Base-by-base conservation (phyloP, 139 green algal species). In the Chlorella sp. region DNA sequence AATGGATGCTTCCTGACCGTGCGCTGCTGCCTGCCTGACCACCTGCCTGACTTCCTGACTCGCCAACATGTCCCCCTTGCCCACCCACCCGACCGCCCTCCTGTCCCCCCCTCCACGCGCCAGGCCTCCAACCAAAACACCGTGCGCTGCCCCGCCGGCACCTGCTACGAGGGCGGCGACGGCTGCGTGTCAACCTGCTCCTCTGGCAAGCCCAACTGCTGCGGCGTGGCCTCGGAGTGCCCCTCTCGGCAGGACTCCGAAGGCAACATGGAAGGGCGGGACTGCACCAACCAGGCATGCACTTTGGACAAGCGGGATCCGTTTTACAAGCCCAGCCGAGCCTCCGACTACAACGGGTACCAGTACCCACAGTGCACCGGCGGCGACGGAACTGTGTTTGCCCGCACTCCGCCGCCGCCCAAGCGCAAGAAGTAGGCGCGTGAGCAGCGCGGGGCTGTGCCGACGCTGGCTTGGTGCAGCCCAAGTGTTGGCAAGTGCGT, bases 121-220 rank as follows among this genome's bases (percentile, higher is more conserved):
- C n/a, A 81, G 75, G 32, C 34, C 11, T 53, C 36, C 34, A 81
- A 42, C 14, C 36, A 48, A 14, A 30, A 42, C 48, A 85, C 80
- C 30, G 48, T 68, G 30, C 80, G 84, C 84, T 85, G 73, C 84
- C 73, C 84, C 28, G n/a, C 71, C 1, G 84, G 71, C 53, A 81
- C 73, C 57, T 81, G 84, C 57, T 64, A 26, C 57, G 42, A 18
- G 24, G 37, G 83, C 83, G 71, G 39, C 48, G 0, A 22, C 18
- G 69, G 83, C 68, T 88, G 83, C 42, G 14, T 24, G 36, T 5
- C 34, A 37, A 37, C 37, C 22, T 80, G 68, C 78, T 26, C 4
- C 39, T n/a, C 24, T 39, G 57, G 57, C 71, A 15, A 39, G 32
- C 32, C 12, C 24, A 16, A 61, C 39, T 83, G 78, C 39, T 83